Evolutionary conservation across 1,284 basidiomycete genomes (phyloP).

Genomic region (Leccinum pachyderme): DNA sequence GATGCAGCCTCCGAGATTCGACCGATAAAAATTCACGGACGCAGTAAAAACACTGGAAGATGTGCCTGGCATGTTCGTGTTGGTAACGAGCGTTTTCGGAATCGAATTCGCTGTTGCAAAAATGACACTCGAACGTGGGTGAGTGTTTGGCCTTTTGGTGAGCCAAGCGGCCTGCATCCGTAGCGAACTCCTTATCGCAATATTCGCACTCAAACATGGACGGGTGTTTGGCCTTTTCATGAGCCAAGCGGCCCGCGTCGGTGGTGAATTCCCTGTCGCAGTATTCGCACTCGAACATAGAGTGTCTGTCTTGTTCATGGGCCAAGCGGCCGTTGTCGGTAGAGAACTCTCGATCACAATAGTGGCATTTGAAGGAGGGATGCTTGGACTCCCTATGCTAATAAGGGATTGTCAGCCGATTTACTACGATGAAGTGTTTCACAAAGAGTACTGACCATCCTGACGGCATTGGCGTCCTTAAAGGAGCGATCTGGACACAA

Average conservation of each 20-base stretch:
- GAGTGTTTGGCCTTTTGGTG: conserved; percentile 17
- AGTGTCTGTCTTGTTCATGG: conserved; percentile 18
- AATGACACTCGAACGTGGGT: conserved; percentile 9
- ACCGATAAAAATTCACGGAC: conserved; percentile 6
- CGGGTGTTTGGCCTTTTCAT: conserved; percentile 16
- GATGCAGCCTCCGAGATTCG: conserved; percentile 6
- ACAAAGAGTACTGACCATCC: conserved; percentile 15
- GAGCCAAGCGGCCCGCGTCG: conserved; percentile 5
- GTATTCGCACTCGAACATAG: conserved; percentile 16
- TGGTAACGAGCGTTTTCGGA: conserved; percentile 3
- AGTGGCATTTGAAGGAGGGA: conserved; percentile 6
- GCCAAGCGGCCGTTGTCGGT: conserved; percentile 8
- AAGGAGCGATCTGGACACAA: conserved; percentile 21
- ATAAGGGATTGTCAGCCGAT: background rate
- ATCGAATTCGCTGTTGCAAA: conserved; percentile 16
- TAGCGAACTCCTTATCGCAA: conserved; percentile 17
- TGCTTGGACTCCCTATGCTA: conserved; percentile 26
- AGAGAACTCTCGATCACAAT: conserved; percentile 20
- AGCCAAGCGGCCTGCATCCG: background rate
- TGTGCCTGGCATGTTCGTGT: conserved; percentile 17
- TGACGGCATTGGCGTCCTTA: conserved; percentile 4
- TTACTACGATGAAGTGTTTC: background rate
- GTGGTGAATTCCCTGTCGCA: conserved; percentile 21
- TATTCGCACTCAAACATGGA: conserved; percentile 14
- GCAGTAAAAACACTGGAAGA: conserved; percentile 6